These are phyloP conservation scores for Penicillium herquei DNA, from an alignment of 495 filamentous ascomycete species.

Conservation along the genomic window DNA sequence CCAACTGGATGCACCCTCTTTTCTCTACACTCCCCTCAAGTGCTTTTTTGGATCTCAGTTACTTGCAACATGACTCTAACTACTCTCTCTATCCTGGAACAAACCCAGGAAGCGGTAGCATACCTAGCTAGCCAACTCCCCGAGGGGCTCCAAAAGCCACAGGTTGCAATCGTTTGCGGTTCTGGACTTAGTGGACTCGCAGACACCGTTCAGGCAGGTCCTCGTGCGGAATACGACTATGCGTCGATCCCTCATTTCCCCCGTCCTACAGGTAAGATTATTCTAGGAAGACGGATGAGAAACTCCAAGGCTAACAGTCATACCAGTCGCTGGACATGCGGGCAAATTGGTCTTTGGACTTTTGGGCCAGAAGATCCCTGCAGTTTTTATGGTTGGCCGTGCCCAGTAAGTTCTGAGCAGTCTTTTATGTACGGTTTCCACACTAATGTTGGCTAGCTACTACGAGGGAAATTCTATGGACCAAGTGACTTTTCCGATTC, in stretches of 20 bases:
- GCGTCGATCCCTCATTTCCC: slow-evolving; percentile 65
- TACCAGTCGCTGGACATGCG: slow-evolving; percentile 66
- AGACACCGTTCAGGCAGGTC: slow-evolving; percentile 52
- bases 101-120: slow-evolving; percentile 38
- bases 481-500: slow-evolving; percentile 65
- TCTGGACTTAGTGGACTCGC: slow-evolving; percentile 70
- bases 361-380: slow-evolving; percentile 55
- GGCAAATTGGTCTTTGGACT: slow-evolving; percentile 72
- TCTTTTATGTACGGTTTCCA: background rate
- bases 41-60: background rate
- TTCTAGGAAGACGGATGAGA: background rate
- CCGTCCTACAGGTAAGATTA: slow-evolving; percentile 55
- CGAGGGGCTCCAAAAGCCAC: slow-evolving; percentile 47
- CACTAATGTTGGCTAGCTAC: slow-evolving; percentile 47
- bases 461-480: slow-evolving; percentile 76
- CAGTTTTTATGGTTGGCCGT: slow-evolving; percentile 71
- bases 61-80: slow-evolving; percentile 14
- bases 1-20: background rate
- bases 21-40: background rate
- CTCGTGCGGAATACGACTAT: slow-evolving; percentile 60
- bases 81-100: slow-evolving; percentile 27
- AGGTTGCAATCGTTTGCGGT: slow-evolving; percentile 70
- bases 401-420: slow-evolving; percentile 57
- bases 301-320: background rate
- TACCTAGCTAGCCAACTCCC: slow-evolving; percentile 44